Percentiles rank a stretch among this genome's conserved stretches.
phyloP scores from a whole-genome alignment of 129 eudicot genomes.

The Calendula officinalis region DNA sequence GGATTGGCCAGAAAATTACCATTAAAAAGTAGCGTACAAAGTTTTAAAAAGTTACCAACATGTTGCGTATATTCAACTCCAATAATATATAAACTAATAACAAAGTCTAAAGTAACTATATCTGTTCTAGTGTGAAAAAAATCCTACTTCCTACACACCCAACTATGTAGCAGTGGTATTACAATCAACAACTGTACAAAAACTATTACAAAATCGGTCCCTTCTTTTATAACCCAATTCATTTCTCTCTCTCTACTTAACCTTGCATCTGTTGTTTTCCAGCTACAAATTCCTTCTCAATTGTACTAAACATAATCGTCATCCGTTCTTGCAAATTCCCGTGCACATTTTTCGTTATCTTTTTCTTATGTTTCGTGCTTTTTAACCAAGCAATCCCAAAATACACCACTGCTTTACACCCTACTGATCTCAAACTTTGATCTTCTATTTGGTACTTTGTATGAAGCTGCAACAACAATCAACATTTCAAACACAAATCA shows the following conservation, averaged over 20 bases:
- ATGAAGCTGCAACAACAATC: conserved; percentile 63
- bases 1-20: too few species aligned
- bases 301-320: conserved; percentile 66
- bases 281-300: conserved; percentile 78
- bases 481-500: neutral
- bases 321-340: conserved; percentile 79
- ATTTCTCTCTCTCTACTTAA: neutral
- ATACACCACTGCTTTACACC: conserved; percentile 71
- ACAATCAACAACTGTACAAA: conserved; percentile 28
- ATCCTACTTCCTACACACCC: conserved; percentile 34
- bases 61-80: neutral
- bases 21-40: too few species aligned
- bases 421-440: conserved; percentile 54
- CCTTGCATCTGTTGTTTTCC: conserved; percentile 30
- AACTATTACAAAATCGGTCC: too few species aligned
- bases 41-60: too few species aligned
- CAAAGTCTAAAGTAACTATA: conserved; percentile 3
- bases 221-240: neutral
- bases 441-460: conserved; percentile 86
- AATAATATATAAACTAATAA: conserved; percentile 7
- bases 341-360: conserved; percentile 70
- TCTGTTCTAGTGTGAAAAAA: neutral
- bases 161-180: conserved; percentile 19
- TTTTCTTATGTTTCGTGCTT: conserved; percentile 73
- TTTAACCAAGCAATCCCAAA: conserved; percentile 91